Evolutionary conservation across 164 flowering plant species (phyloP).

Genomic region (Tetrastigma voinierianum): DNA sequence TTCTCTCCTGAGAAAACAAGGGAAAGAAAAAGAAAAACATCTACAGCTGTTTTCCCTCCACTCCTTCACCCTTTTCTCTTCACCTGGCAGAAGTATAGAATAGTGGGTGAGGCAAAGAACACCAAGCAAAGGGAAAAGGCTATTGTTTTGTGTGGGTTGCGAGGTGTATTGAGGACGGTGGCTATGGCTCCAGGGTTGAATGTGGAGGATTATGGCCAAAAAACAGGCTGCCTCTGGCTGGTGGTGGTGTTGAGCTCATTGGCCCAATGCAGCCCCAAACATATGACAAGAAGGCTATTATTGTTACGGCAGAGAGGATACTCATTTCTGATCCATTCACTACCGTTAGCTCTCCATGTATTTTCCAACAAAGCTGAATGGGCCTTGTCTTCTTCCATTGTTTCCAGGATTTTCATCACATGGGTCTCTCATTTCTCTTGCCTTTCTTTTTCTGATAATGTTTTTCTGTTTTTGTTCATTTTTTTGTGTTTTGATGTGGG

Average conservation of each 20-base stretch:
- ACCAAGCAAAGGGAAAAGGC: constrained; percentile 10
- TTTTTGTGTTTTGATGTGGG: constrained; percentile 72
- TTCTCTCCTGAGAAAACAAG: constrained; percentile 31
- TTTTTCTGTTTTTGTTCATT: constrained; percentile 5
- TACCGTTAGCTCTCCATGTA: constrained; percentile 75
- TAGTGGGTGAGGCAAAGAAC: constrained; percentile 19
- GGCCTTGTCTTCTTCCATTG: constrained; percentile 8
- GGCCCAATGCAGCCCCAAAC: constrained; percentile 26
- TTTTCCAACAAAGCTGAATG: constrained; percentile 23
- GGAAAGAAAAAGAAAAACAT: neutral
- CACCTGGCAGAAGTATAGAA: constrained; percentile 22
- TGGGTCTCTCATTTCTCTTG: neutral
- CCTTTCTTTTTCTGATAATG: neutral
- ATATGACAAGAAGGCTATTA: constrained; percentile 45
- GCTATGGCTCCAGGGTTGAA: too few species aligned
- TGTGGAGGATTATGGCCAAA: too few species aligned
- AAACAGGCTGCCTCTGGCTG: neutral
- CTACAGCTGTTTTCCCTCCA: constrained; percentile 1
- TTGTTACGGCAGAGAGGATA: constrained; percentile 44
- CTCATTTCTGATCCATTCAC: constrained; percentile 63
- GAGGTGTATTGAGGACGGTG: too few species aligned
- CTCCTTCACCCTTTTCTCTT: constrained; percentile 7
- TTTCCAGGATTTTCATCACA: neutral
- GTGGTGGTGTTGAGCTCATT: constrained; percentile 6
- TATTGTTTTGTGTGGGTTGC: constrained; percentile 13